phyloP scores from a whole-genome alignment of 148 eudicot genomes.

The Camellia granthamiana region DNA sequence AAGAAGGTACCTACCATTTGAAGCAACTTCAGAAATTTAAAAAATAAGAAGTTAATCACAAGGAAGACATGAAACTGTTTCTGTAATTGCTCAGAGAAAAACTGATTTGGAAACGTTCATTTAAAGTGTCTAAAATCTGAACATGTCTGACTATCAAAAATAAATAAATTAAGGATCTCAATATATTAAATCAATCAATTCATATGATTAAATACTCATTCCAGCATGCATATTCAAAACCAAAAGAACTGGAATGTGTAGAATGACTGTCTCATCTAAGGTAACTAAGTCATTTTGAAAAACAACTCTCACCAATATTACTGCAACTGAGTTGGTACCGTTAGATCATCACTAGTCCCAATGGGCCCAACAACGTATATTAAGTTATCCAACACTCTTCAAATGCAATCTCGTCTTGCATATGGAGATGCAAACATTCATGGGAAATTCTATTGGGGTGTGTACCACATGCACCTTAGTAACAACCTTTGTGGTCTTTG shows the following conservation, averaged over 20 bases:
- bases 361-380: no score
- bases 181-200: background rate
- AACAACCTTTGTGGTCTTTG: no score
- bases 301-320: background rate
- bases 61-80: constrained; percentile 1
- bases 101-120: constrained; percentile 1
- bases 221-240: no score
- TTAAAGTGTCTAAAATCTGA: background rate
- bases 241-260: background rate
- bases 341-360: no score
- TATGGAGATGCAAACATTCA: no score
- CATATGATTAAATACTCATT: background rate
- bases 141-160: background rate
- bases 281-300: background rate
- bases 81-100: background rate
- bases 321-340: background rate
- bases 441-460: no score
- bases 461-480: no score
- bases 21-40: constrained; percentile 4
- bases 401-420: no score
- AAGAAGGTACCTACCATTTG: constrained; percentile 65
- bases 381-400: no score
- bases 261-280: background rate
- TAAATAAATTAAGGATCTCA: background rate
- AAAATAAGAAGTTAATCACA: background rate